Evolutionary conservation across 108 stramenopile genomes (phyloP).

Genomic region (Aurantiochytrium sp.): DNA sequence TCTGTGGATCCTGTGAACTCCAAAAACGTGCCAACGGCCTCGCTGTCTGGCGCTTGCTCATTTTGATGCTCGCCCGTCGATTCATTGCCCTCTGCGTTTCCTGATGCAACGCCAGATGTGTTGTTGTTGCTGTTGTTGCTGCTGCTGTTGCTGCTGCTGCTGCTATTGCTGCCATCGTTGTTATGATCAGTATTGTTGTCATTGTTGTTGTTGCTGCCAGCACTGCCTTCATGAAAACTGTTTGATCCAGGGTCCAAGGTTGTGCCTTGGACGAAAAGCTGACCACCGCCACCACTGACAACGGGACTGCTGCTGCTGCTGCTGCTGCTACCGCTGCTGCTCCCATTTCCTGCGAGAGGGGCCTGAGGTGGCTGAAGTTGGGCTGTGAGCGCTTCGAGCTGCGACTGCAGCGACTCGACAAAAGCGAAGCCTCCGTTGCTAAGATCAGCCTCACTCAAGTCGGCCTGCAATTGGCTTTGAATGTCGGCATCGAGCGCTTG

Average conservation of each 20-base stretch:
- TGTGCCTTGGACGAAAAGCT: neutral
- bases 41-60: neutral
- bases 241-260: neutral
- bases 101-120: neutral
- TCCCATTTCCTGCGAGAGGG: neutral
- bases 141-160: neutral
- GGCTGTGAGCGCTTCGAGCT: constrained; percentile 7
- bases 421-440: neutral
- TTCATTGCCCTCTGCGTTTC: neutral
- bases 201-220: neutral
- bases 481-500: no score
- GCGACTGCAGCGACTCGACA: neutral
- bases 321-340: neutral
- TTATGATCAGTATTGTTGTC: neutral
- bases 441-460: neutral
- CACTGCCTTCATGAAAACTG: no score
- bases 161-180: neutral
- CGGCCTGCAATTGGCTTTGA: no score
- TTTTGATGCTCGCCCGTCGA: no score
- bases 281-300: no score
- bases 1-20: neutral
- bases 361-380: neutral
- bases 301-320: neutral
- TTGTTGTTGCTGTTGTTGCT: neutral
- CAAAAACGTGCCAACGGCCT: neutral